These are phyloP conservation scores for Basidiobolus heterosporus DNA, from an alignment of 371 early-diverging fungal species.

Conservation along the genomic window DNA sequence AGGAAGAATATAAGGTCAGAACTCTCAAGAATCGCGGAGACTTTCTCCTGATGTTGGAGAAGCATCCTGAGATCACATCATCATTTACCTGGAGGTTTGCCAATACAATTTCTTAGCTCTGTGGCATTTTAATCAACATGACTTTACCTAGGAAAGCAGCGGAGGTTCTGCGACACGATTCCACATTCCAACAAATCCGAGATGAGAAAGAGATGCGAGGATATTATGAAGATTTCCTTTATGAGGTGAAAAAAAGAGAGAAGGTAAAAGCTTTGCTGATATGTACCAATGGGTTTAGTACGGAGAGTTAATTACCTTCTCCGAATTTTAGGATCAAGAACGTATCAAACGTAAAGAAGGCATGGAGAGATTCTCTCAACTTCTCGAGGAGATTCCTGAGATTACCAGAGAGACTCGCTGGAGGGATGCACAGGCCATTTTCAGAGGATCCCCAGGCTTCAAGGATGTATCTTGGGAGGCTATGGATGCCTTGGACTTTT, in stretches of 20 bases:
- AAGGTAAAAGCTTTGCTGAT: no score
- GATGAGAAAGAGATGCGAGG: background rate
- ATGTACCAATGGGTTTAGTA: no score
- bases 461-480: slow-evolving; percentile 32
- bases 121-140: background rate
- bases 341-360: no score
- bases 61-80: slow-evolving; percentile 15
- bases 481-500: slow-evolving; percentile 66
- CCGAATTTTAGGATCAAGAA: background rate
- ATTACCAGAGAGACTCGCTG: background rate
- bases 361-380: background rate
- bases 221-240: no score
- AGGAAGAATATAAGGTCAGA: slow-evolving; percentile 14
- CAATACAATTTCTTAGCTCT: background rate
- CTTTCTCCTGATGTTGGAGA: slow-evolving; percentile 20
- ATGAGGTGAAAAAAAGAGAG: no score
- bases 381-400: background rate
- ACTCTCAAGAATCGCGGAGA: slow-evolving; percentile 17
- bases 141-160: background rate
- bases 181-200: background rate
- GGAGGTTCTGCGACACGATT: background rate
- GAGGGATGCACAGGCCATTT: slow-evolving; percentile 2
- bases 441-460: slow-evolving; percentile 25
- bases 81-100: slow-evolving; percentile 10
- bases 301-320: background rate